Base-by-base conservation (phyloP, 164 flowering plant genomes). In the Brasenia schreberi region DNA sequence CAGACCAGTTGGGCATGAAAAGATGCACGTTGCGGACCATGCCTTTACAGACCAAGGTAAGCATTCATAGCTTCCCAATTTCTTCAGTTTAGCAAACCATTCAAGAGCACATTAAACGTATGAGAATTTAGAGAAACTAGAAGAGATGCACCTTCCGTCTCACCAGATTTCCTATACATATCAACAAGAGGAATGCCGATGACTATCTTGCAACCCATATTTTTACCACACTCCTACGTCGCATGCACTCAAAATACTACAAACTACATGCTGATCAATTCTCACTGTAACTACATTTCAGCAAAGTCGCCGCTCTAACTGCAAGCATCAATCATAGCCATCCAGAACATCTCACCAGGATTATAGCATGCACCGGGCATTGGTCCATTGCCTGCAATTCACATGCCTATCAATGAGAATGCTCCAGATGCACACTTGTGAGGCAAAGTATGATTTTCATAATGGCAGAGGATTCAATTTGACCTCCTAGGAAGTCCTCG, bases 311-410 rank as follows among this genome's bases (percentile, higher is more conserved):
- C 84, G 72, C 76, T 83, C 65, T 85, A 81, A 4, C 72, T 69
- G 63, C 77, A 83, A 45, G 87, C 85, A 71, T 80, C 83, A 68
- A 80, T 82, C 84, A 85, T 74, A 0, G 84, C 71, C 3, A 82
- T 85, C 89, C 85, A 84, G 0, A 74, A 76, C 43, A 85, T 71
- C 77, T 81, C 59, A 7, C 43, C 5, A 76, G 75, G 80, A 81
- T 77, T 77, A 69, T 59, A 83, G 83, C 39, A 85, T 70, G 68
- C 62, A 72, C 58, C 76, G 79, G 68, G 84, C 84, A 63, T 80
- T 77, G 49, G 39, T 42, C 67, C 82, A 64, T 43, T 42, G 68
- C 44, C 87, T 84, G 27, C 74, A 80, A 53, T 81, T 82, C 0
- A 76, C 78, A 71, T 84, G 84, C 81, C 78, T 76, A 42, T 85